A percentile compares a stretch with the other conserved stretches of the same genome.
Conservation (phyloP, 495 filamentous ascomycete genomes). For the Trichoderma parareesei region DNA sequence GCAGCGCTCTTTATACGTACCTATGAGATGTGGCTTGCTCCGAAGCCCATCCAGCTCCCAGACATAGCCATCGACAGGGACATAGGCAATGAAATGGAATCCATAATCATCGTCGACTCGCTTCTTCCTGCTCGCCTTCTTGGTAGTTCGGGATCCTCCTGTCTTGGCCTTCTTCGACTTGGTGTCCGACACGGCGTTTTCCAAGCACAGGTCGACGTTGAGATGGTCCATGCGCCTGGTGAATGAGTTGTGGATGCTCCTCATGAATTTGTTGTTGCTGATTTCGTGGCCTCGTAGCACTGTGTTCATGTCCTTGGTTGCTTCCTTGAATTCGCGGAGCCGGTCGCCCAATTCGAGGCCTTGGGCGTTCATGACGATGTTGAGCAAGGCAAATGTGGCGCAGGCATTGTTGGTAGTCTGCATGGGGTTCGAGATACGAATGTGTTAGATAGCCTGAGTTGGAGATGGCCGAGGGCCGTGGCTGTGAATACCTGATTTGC, state of each 20-base stretch:
- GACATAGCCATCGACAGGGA: conserved; percentile 63
- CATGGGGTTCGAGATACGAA: neutral
- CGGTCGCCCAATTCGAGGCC: conserved; percentile 54
- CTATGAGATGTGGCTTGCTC: conserved; percentile 60
- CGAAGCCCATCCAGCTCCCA: conserved; percentile 92
- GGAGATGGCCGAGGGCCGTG: neutral
- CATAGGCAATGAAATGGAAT: conserved; percentile 87
- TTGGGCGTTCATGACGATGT: conserved; percentile 78
- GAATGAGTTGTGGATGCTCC: conserved; percentile 78
- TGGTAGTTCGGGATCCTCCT: conserved; percentile 22
- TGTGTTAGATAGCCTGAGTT: neutral
- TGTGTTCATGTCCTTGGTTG: conserved; percentile 58
- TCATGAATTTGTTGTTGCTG: conserved; percentile 66
- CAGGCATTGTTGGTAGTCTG: conserved; percentile 77
- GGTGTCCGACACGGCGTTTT: conserved; percentile 47
- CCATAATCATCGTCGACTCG: conserved; percentile 24
- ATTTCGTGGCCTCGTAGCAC: conserved; percentile 68
- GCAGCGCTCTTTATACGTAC: conserved; percentile 31
- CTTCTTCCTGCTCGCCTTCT: conserved; percentile 25
- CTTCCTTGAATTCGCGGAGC: conserved; percentile 61
- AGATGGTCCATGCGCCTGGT: conserved; percentile 75
- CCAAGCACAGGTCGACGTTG: conserved; percentile 61
- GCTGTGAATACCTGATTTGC: conserved; percentile 66
- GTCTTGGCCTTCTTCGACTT: conserved; percentile 33
- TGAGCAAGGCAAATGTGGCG: conserved; percentile 79